Base-by-base conservation (phyloP, 495 filamentous ascomycete genomes). In the Xylona heveae region DNA sequence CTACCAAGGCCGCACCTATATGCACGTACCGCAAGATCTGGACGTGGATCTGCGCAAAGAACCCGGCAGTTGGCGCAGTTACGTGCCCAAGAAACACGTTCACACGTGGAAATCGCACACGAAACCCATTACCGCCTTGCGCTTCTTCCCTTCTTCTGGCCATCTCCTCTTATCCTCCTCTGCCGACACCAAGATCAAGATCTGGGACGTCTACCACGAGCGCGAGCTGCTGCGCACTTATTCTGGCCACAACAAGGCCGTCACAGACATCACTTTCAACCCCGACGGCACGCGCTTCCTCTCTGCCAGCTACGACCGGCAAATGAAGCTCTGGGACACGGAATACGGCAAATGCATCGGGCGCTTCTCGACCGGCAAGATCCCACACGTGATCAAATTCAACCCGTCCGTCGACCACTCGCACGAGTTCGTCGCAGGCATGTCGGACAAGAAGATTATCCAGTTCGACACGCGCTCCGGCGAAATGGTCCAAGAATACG, bases 381-480 rank as follows among this genome's bases (percentile, higher is more conserved):
- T 83, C 3, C 85, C 88, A 3, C 88, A 99, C 46, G 85, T 93
- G 36, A 63, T 95, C 44, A 72, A 74, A 39, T 93, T 94, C 68
- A 85, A 94, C 53, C 85, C 85, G 0, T 59, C 66, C 30, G 52
- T 63, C 0, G 72, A 77, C n/a, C 63, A 70, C 40, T 64, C 67
- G 1, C 74, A 85, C 45, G 84, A 93, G 51, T 99, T 99, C 59
- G 55, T 99, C 34, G 82, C 81, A 20, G 88, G 88, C 45, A 79
- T 94, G 75, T 82, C 78, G 13, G 88, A 99, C 56, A 95, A 97
- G 55, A 85, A 92, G 59, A 99, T 99, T 41, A 66, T 99, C 19
- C 88, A 99, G 46, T 99, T 91, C 54, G 88, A 99, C 49, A 84
- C 74, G 6, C 67, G 88, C 12, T 72, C 71, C 6, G 70, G 71